Base-by-base conservation (phyloP, 2,329 filamentous ascomycete species). In the Penicillium crustosum region DNA sequence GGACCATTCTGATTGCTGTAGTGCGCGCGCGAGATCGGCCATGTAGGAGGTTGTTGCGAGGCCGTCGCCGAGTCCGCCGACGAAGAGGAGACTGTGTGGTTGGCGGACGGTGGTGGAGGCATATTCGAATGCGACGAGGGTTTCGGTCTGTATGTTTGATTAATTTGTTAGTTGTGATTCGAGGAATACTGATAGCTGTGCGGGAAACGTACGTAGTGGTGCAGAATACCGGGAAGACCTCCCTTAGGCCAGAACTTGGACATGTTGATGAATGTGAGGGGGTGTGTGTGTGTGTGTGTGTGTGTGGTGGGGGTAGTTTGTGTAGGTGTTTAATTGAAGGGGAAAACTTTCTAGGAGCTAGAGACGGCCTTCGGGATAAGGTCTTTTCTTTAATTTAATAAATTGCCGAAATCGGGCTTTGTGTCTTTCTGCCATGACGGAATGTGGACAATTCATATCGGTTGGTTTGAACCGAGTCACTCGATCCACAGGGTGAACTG, bases 21-120 rank as follows among this genome's bases (percentile, higher is more conserved):
- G 76, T 2, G 77, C 68, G 29, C 71, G 59, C 4, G 81, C 80
- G 49, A 88, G 76, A 17, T 75, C 68, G 49, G 77, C 71, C 44
- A 83, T 77, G 69, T 85, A 87, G 12, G 75, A 71, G 8, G 85
- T 82, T 13, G 79, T 82, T 41, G 81, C 77, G 53, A 84, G 76
- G 43, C 82, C 83, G 71, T 87, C 85, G 52, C 77, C 79, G 21
- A 88, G 77, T 41, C 85, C 85, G 59, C 81, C 83, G 50, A 87
- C 74, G 73, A 83, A 86, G 64, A 87, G 69, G 49, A 87, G 70
- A 19, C 79, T 82, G 70, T 84, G 67, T 10, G 73, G 74, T 61
- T 77, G 76, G 29, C 57, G 61, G 59, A 65, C 49, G 29, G 68
- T 43, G 39, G 51, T 59, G 50, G 62, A 58, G 6, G 68, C 68